Conservation (phyloP, 306 rosid species). For the Biancaea sappan region DNA sequence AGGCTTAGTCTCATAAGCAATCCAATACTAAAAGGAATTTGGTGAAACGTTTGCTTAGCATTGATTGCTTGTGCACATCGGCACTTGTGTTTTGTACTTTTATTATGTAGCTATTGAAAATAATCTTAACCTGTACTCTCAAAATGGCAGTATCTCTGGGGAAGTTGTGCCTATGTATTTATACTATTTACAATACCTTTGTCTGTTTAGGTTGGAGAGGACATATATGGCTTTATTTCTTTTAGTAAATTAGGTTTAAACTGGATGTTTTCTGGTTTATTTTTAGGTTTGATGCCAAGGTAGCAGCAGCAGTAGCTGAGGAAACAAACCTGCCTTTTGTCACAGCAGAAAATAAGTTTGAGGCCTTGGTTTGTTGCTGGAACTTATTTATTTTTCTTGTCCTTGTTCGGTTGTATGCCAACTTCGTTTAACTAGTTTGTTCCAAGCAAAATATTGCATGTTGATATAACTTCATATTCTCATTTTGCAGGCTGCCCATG, state of each 20-base stretch:
- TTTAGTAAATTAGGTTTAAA: conserved; percentile 17
- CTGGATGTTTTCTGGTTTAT: conserved; percentile 30
- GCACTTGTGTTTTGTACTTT: not conserved
- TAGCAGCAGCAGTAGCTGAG: conserved; percentile 93
- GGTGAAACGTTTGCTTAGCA: not conserved
- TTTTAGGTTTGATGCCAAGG: conserved; percentile 86
- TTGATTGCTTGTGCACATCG: not conserved
- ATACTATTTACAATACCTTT: not conserved
- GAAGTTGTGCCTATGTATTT: conserved; percentile 8
- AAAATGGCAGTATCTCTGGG: conserved; percentile 4
- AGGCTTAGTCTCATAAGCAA: not conserved
- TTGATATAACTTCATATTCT: conserved; percentile 17
- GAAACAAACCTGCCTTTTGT: conserved; percentile 88
- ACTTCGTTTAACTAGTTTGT: conserved; percentile 26
- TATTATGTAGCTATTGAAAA: conserved; percentile 4
- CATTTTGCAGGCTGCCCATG: conserved; percentile 91
- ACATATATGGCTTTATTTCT: not conserved
- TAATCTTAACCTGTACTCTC: not conserved
- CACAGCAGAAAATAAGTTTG: conserved; percentile 97
- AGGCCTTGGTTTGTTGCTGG: conserved; percentile 85
- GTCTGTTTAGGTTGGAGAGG: conserved; percentile 16
- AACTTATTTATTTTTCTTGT: conserved; percentile 19
- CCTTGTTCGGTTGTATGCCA: conserved; percentile 9
- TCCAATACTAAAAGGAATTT: not conserved
- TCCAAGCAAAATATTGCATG: conserved; percentile 24